A percentile compares a stretch with the other conserved stretches of the same genome.
Evolutionary conservation across 257 asterid species (phyloP).

Genomic region (Gynochthodes officinalis): DNA sequence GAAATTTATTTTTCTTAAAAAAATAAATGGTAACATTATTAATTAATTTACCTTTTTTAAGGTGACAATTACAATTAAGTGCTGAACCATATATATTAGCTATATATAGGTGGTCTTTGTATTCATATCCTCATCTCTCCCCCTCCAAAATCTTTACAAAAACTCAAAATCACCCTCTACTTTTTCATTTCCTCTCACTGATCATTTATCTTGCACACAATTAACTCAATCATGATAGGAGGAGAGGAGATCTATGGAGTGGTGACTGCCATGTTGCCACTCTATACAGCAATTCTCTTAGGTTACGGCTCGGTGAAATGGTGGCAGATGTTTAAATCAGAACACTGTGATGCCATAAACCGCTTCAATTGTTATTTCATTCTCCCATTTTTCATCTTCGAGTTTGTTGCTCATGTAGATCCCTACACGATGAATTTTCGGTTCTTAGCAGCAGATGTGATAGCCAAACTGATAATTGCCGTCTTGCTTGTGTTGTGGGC

Average conservation of each 20-base stretch:
- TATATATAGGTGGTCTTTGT: not conserved
- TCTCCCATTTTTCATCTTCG: conserved; percentile 68
- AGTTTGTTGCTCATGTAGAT: conserved; percentile 48
- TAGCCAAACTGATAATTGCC: conserved; percentile 45
- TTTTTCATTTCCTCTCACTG: too few relatives aligned
- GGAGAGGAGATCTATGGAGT: conserved; percentile 54
- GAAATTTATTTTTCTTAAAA: too few relatives aligned
- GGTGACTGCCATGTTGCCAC: conserved; percentile 51
- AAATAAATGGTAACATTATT: too few relatives aligned
- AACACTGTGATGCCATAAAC: conserved; percentile 70
- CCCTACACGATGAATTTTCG: conserved; percentile 64
- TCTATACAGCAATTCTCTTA: conserved; percentile 47
- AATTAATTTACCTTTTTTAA: too few relatives aligned
- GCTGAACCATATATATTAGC: too few relatives aligned
- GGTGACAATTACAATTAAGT: too few relatives aligned
- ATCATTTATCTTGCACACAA: too few relatives aligned
- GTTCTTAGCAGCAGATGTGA: conserved; percentile 53
- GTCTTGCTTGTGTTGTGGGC: conserved; percentile 48
- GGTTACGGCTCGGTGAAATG: conserved; percentile 67
- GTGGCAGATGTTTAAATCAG: conserved; percentile 65
- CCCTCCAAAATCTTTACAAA: not conserved
- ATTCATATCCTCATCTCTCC: not conserved
- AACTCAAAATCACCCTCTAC: too few relatives aligned
- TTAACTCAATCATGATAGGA: conserved; percentile 42
- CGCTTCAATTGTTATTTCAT: conserved; percentile 63